Evolutionary conservation across 164 flowering plant genomes (phyloP).

Genomic region (Hamamelis virginiana): DNA sequence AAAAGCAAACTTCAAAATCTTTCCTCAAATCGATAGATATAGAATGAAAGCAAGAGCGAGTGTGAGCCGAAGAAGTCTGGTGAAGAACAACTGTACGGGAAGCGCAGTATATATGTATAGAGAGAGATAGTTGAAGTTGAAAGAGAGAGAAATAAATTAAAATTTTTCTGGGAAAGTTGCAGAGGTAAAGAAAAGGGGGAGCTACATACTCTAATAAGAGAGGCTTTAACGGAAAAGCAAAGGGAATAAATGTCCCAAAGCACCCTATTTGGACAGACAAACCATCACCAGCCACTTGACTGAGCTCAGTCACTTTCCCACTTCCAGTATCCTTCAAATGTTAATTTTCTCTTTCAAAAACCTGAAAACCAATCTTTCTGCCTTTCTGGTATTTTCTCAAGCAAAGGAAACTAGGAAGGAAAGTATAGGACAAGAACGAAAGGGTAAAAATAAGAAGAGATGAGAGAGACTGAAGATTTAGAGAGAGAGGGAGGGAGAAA

Average conservation of each 20-base stretch:
- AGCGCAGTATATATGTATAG: too few relatives aligned
- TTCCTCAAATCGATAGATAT: not conserved
- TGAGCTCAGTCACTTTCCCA: not conserved
- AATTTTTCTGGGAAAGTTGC: constrained; percentile 11
- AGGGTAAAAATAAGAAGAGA: too few relatives aligned
- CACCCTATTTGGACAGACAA: not conserved
- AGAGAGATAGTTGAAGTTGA: not conserved
- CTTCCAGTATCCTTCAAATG: too few relatives aligned
- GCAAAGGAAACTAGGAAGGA: constrained; percentile 4
- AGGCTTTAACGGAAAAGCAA: constrained; percentile 8
- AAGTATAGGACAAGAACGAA: too few relatives aligned
- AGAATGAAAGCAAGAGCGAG: too few relatives aligned
- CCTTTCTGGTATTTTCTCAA: constrained; percentile 1
- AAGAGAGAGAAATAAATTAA: not conserved
- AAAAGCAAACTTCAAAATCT: not conserved
- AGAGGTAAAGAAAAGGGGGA: not conserved
- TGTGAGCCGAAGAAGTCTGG: too few relatives aligned
- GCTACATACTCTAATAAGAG: not conserved
- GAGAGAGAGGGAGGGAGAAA: constrained; percentile 10
- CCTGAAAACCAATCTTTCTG: not conserved
- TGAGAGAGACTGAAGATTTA: not conserved
- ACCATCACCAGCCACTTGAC: not conserved
- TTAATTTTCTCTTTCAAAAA: too few relatives aligned
- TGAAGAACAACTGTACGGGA: constrained; percentile 3
- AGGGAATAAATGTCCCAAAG: constrained; percentile 17